These are phyloP conservation scores for Hydrangea macrophylla DNA, from an alignment of 148 eudicot genomes.

Conservation along the genomic window DNA sequence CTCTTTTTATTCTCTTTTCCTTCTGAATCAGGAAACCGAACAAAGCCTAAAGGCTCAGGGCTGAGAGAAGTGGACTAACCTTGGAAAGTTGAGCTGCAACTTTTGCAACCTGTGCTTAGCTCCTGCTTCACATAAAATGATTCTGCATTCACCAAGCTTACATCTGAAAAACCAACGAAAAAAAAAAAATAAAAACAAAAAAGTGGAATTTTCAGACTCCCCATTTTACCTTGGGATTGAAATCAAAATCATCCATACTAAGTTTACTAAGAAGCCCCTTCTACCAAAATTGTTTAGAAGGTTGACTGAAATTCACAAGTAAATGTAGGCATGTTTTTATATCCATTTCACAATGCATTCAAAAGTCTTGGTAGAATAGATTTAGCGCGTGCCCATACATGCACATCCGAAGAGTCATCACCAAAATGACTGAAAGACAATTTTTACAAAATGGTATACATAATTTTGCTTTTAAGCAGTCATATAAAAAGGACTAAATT, in stretches of 20 bases:
- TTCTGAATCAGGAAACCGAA: too few relatives aligned
- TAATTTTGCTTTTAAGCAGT: too few relatives aligned
- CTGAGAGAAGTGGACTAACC: slow-evolving; percentile 39
- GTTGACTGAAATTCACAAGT: neutral
- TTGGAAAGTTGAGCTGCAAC: slow-evolving; percentile 93
- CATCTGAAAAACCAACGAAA: slow-evolving; percentile 60
- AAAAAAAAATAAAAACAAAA: neutral
- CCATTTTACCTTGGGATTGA: neutral
- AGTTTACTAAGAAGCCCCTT: too few relatives aligned
- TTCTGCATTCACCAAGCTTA: slow-evolving; percentile 93
- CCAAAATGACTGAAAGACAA: neutral
- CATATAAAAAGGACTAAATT: too few relatives aligned
- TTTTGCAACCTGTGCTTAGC: slow-evolving; percentile 83
- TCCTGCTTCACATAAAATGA: slow-evolving; percentile 80
- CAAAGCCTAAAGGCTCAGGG: too few relatives aligned
- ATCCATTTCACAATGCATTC: too few relatives aligned
- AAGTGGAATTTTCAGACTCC: neutral
- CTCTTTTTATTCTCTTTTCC: too few relatives aligned
- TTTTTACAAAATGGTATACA: neutral
- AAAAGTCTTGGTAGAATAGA: too few relatives aligned
- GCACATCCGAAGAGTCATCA: neutral
- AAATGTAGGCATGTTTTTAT: neutral
- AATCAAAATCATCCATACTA: too few relatives aligned
- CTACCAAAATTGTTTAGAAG: too few relatives aligned
- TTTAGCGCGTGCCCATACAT: too few relatives aligned